Conservation (phyloP, 768 basidiomycete species). For the Hemileccinum rubropunctum region DNA sequence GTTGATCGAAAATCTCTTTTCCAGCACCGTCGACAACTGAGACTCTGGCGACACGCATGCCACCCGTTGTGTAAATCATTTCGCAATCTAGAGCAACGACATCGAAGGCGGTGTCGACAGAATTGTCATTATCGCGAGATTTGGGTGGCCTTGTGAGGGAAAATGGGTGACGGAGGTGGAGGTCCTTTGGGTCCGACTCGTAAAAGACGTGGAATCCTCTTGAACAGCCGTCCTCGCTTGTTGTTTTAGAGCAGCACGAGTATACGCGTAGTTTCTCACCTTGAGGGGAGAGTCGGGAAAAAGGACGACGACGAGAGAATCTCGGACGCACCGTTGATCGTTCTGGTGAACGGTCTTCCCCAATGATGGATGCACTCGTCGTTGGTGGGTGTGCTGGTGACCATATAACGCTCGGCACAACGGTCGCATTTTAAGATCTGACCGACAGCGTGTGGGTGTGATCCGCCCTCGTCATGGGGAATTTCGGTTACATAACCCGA, state of each 20-base stretch:
- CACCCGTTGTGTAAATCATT: conserved; percentile 94
- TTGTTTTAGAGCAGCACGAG: conserved; percentile 73
- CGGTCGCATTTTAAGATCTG: conserved; percentile 72
- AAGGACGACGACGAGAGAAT: neutral
- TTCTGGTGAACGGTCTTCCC: conserved; percentile 65
- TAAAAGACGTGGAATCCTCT: conserved; percentile 90
- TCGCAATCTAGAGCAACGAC: conserved; percentile 94
- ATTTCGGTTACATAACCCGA: conserved; percentile 74
- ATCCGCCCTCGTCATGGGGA: conserved; percentile 66
- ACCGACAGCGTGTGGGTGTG: conserved; percentile 59
- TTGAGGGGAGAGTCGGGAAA: conserved; percentile 26
- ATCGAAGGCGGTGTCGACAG: conserved; percentile 50
- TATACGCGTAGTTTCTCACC: conserved; percentile 69
- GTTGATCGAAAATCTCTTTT: conserved; percentile 73
- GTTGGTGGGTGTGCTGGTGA: conserved; percentile 55
- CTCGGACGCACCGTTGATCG: conserved; percentile 56
- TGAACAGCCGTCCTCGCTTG: conserved; percentile 64
- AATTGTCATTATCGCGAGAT: neutral
- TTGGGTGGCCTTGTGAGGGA: conserved; percentile 40
- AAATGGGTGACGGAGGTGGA: conserved; percentile 78
- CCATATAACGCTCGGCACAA: conserved; percentile 67
- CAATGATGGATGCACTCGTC: conserved; percentile 79
- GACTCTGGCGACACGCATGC: conserved; percentile 86
- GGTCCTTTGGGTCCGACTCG: conserved; percentile 58
- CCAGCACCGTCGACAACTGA: conserved; percentile 84